These are phyloP conservation scores for Anthoceros angustus DNA, from an alignment of 225 moss, liverwort and hornwort genomes.

Conservation along the genomic window DNA sequence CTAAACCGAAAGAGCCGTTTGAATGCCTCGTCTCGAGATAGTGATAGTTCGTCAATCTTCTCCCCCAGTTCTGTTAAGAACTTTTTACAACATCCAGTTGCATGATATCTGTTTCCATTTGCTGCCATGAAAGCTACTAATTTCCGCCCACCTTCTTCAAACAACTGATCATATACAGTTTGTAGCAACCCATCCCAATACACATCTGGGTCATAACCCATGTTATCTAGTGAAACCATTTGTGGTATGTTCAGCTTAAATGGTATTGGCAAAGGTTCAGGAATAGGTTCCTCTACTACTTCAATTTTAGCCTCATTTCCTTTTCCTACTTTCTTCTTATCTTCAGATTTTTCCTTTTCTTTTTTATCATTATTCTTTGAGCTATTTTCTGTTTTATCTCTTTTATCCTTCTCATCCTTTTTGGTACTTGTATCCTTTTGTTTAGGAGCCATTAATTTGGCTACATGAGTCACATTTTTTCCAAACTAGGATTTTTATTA, in stretches of 20 bases:
- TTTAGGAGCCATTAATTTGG: background rate
- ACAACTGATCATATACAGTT: background rate
- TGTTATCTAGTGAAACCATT: slow-evolving; percentile 1
- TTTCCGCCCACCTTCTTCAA: background rate
- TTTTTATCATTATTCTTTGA: background rate
- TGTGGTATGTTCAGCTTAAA: background rate
- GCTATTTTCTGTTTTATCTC: background rate
- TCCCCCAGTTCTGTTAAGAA: background rate
- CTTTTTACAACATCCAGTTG: background rate
- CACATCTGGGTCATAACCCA: background rate
- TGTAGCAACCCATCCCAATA: background rate
- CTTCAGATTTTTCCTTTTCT: background rate
- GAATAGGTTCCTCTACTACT: background rate
- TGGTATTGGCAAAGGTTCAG: background rate
- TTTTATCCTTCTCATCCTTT: background rate
- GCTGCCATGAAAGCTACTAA: background rate
- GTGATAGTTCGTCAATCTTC: background rate
- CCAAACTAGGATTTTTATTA: background rate
- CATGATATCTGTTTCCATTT: background rate
- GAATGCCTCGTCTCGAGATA: background rate
- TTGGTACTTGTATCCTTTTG: background rate
- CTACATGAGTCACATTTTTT: background rate
- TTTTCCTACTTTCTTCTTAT: background rate
- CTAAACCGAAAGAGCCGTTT: background rate
- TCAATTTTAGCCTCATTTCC: background rate